Evolutionary conservation across 345 rosid species (phyloP), one percentile per base, ranked within the genome.

Genomic region (Gossypium mustelinum): DNA sequence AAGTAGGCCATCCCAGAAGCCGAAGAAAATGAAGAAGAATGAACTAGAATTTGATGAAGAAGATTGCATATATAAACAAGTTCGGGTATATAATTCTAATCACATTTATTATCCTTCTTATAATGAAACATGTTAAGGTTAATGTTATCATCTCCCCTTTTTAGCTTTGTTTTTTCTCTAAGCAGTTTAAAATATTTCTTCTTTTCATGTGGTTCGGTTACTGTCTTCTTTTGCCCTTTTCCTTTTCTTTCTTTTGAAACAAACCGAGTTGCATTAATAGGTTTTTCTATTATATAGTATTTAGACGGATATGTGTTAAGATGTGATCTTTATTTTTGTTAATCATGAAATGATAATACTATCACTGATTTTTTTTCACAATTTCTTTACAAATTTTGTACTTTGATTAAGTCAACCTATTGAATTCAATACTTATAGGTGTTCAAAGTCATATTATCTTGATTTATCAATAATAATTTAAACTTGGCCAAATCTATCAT

Each of bases 21-120:
- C 7, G 85, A 17, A 69, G 85, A 45, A n/a, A 85, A 70, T 14
- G 14, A 58, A 59, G 93, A 81, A 61, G 97, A 88, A 68, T 83
- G 88, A 69, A 78, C 85, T 7, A 87, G 80, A 79, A 90, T 81
- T 68, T 90, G 94, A 52, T 83, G 86, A 65, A 92, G 87, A 76
- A 89, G 81, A 80, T 71, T 76, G n/a, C 94, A 88, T 74, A 90
- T 81, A 9, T 92, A 34, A 34, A 47, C 56, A 52, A 5, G 56
- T 45, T 45, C 22, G 41, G 41, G 41, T 34, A 11, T 67, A 45
- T 1, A 44, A 68, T 48, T 48, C 17, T 50, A 59, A 43, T 12
- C 24, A 25, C 8, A 59, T 65, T 70, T 72, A 74, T 56, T 75
- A 34, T 72, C 80, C 75, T 80, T 75, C 24, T 41, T 58, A 20